Conservation (phyloP, 2,329 filamentous ascomycete genomes). For the Pestalotiopsis sp. region DNA sequence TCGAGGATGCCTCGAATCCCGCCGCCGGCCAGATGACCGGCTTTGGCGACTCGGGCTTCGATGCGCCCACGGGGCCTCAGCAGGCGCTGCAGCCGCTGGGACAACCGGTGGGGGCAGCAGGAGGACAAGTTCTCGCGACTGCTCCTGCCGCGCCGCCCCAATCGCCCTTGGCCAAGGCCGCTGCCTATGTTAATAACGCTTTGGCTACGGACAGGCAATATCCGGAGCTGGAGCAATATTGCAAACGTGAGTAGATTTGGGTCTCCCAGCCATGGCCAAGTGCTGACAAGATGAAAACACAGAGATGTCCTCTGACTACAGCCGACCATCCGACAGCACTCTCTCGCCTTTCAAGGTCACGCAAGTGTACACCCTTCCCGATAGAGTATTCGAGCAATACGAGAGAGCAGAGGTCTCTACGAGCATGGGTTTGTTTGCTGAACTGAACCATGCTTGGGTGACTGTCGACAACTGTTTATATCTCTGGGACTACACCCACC, state of each 20-base stretch:
- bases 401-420: conserved; percentile 85
- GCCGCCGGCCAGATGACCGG: conserved; percentile 18
- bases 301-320: conserved; percentile 93
- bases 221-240: conserved; percentile 87
- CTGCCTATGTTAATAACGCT: conserved; percentile 79
- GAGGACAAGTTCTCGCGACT: conserved; percentile 27
- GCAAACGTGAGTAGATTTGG: conserved; percentile 69
- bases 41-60: conserved; percentile 15
- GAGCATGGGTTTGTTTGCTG: conserved; percentile 93
- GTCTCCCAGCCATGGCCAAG: conserved; percentile 13
- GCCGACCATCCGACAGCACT: conserved; percentile 69
- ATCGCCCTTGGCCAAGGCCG: conserved; percentile 71
- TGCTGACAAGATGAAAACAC: conserved; percentile 33
- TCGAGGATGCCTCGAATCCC: conserved; percentile 33
- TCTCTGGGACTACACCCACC: conserved; percentile 94
- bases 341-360: conserved; percentile 91
- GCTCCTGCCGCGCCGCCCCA: conserved; percentile 40
- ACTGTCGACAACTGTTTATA: conserved; percentile 95
- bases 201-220: conserved; percentile 78
- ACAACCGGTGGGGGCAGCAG: neutral
- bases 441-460: conserved; percentile 94
- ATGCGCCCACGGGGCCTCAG: conserved; percentile 18
- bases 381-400: conserved; percentile 90
- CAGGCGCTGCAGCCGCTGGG: conserved; percentile 10
- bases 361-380: conserved; percentile 86